These are phyloP conservation scores for Paramecium tetraurelia DNA, from an alignment of 73 alveolate species.

Conservation along the genomic window DNA sequence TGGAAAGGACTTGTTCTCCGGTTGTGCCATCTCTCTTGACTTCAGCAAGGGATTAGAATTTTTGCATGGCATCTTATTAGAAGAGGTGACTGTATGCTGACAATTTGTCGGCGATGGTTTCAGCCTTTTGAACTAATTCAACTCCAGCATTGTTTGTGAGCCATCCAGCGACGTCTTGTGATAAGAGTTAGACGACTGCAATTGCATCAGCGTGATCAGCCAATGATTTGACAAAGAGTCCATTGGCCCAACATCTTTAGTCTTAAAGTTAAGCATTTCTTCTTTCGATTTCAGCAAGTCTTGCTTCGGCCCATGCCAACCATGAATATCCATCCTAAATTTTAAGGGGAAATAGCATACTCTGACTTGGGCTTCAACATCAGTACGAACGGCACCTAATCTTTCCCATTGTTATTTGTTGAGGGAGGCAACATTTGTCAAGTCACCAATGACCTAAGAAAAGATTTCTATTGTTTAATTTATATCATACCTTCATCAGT, in stretches of 20 bases:
- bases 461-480: not conserved
- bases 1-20: constrained; percentile 47
- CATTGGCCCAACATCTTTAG: constrained; percentile 42
- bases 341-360: not conserved
- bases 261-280: constrained; percentile 8
- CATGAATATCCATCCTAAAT: constrained; percentile 39
- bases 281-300: constrained; percentile 51
- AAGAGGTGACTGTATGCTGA: constrained; percentile 51
- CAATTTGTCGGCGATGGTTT: constrained; percentile 40
- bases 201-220: constrained; percentile 48
- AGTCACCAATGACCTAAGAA: constrained; percentile 49
- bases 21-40: constrained; percentile 50
- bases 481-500: constrained; percentile 26
- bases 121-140: constrained; percentile 49
- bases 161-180: constrained; percentile 39
- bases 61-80: constrained; percentile 44
- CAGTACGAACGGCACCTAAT: constrained; percentile 34
- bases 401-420: constrained; percentile 13
- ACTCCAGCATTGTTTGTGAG: constrained; percentile 31
- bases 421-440: constrained; percentile 34
- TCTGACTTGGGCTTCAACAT: constrained; percentile 33
- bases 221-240: constrained; percentile 37
- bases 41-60: constrained; percentile 46
- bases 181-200: constrained; percentile 4
- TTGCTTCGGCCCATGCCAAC: constrained; percentile 44